Evolutionary conservation across 2,329 filamentous ascomycete species (phyloP).

Genomic region (Apiospora marii): DNA sequence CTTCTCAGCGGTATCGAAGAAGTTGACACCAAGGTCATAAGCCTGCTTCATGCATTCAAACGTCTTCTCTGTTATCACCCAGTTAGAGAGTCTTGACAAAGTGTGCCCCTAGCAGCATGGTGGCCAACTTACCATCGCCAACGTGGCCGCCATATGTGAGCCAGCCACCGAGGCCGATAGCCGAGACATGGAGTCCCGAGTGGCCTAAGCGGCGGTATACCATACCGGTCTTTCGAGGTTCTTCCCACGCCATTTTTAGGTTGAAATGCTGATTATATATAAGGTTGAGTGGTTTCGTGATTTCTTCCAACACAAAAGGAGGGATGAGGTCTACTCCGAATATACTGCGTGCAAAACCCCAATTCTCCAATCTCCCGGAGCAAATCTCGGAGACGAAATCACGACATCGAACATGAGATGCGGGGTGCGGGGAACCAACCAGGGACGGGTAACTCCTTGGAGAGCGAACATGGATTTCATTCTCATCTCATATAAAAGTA

Average conservation of each 20-base stretch:
- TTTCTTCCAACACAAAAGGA: background rate
- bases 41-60: constrained; percentile 69
- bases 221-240: constrained; percentile 31
- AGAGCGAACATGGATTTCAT: background rate
- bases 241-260: constrained; percentile 28
- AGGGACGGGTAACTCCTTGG: background rate
- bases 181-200: constrained; percentile 77
- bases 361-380: constrained; percentile 22
- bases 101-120: background rate
- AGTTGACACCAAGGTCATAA: constrained; percentile 67
- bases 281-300: background rate
- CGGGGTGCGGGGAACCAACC: constrained; percentile 6
- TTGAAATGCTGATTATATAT: background rate
- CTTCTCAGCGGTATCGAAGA: constrained; percentile 67
- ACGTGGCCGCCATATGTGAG: constrained; percentile 80
- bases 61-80: constrained; percentile 56
- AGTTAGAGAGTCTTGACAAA: background rate
- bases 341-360: background rate
- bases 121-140: constrained; percentile 59
- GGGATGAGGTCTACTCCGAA: background rate
- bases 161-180: constrained; percentile 76
- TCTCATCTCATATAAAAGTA: background rate
- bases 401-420: constrained; percentile 1
- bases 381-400: constrained; percentile 26
- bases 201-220: constrained; percentile 73